Conservation (phyloP, 345 rosid genomes). For the Salix dunnii region DNA sequence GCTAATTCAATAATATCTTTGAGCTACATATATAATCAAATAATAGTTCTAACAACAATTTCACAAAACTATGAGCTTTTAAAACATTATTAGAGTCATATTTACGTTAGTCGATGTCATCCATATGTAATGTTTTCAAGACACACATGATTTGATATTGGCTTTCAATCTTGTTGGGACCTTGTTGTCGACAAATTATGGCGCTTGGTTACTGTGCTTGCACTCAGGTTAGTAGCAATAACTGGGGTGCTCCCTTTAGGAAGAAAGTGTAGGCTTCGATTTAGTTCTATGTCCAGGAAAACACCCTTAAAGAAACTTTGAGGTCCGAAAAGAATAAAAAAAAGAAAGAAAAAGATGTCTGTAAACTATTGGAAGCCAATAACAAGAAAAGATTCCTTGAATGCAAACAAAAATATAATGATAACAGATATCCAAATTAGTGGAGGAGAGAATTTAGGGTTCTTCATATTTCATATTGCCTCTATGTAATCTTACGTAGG, state of each 20-base stretch:
- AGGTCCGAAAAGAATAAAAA: constrained; percentile 1
- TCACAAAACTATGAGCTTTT: background rate
- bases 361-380: background rate
- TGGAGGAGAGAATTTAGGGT: too few species aligned
- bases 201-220: background rate
- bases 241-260: background rate
- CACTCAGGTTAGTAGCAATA: background rate
- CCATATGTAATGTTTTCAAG: background rate
- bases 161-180: background rate
- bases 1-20: background rate
- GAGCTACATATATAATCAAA: too few species aligned
- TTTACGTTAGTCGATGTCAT: background rate
- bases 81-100: background rate
- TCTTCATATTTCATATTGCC: too few species aligned
- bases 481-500: too few species aligned
- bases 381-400: background rate
- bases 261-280: background rate
- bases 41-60: too few species aligned
- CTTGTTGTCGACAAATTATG: background rate
- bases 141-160: background rate
- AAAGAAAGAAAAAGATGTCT: background rate
- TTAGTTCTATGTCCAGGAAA: background rate
- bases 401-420: background rate
- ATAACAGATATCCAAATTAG: too few species aligned
- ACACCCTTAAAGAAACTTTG: background rate